Conservation (phyloP, 2,329 filamentous ascomycete genomes). For the Talaromyces amestolkiae region DNA sequence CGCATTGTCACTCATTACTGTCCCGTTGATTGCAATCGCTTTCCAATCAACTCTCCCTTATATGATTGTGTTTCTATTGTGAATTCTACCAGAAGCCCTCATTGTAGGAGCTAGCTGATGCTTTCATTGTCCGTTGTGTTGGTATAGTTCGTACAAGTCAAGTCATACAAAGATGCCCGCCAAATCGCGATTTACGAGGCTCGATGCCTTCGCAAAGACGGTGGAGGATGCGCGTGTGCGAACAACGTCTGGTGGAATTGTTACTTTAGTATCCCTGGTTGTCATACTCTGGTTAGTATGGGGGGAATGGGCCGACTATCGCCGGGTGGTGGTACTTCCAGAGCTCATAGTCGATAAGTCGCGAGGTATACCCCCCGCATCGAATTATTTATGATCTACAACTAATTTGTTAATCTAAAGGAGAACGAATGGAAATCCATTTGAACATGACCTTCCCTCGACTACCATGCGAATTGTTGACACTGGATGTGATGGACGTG, state of each 20-base stretch:
- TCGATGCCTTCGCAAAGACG: slow-evolving; percentile 98
- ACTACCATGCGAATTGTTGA: slow-evolving; percentile 90
- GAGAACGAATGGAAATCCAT: slow-evolving; percentile 98
- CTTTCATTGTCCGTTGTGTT: slow-evolving; percentile 10
- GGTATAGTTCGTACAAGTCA: not conserved
- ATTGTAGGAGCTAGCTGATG: slow-evolving; percentile 20
- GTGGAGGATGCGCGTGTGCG: slow-evolving; percentile 96
- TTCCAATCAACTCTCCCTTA: slow-evolving; percentile 1
- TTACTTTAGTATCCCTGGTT: slow-evolving; percentile 86
- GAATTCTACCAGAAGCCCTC: slow-evolving; percentile 18
- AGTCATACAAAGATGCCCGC: slow-evolving; percentile 62
- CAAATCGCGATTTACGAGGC: slow-evolving; percentile 91
- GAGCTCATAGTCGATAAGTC: slow-evolving; percentile 96
- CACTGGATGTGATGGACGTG: slow-evolving; percentile 98
- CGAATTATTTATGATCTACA: not conserved
- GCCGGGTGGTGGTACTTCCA: slow-evolving; percentile 78
- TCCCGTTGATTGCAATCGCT: slow-evolving; percentile 7
- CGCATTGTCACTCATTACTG: slow-evolving; percentile 5
- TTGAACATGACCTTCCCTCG: slow-evolving; percentile 94
- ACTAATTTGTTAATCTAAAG: slow-evolving; percentile 43
- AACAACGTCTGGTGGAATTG: slow-evolving; percentile 90
- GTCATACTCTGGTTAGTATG: slow-evolving; percentile 84
- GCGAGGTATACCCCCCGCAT: slow-evolving; percentile 60
- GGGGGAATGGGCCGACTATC: slow-evolving; percentile 96
- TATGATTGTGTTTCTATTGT: slow-evolving; percentile 17